Evolutionary conservation across 2,329 filamentous ascomycete species (phyloP).

Genomic region (Arthroderma uncinatum): DNA sequence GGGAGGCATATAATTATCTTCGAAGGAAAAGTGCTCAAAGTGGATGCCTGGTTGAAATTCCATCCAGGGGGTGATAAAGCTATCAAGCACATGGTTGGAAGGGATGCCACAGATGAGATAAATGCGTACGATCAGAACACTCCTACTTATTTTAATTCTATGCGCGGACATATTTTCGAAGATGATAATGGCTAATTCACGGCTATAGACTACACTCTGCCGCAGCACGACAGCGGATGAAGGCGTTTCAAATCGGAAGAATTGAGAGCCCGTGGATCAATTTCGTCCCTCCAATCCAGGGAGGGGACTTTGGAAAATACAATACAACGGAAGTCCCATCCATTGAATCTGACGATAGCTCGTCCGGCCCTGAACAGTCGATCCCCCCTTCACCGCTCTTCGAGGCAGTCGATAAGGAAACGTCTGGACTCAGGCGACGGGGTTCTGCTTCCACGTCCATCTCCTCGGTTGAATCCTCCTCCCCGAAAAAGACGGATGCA

Average conservation of each 20-base stretch:
- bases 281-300: slow-evolving; percentile 84
- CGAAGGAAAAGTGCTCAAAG: slow-evolving; percentile 69
- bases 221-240: slow-evolving; percentile 66
- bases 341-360: slow-evolving; percentile 22
- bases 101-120: slow-evolving; percentile 90
- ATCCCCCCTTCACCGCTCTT: slow-evolving; percentile 48
- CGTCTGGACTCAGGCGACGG: slow-evolving; percentile 26
- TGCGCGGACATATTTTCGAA: neutral
- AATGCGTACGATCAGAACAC: slow-evolving; percentile 52
- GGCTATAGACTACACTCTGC: slow-evolving; percentile 63
- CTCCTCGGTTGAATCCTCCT: slow-evolving; percentile 18
- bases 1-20: slow-evolving; percentile 71
- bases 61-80: slow-evolving; percentile 88
- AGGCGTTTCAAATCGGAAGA: slow-evolving; percentile 69
- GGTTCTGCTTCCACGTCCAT: slow-evolving; percentile 21
- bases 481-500: slow-evolving; percentile 10
- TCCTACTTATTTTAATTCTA: neutral
- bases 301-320: slow-evolving; percentile 59
- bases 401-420: slow-evolving; percentile 39
- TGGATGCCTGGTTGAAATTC: slow-evolving; percentile 77
- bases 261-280: slow-evolving; percentile 76
- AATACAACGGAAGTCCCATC: slow-evolving; percentile 18
- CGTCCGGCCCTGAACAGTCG: slow-evolving; percentile 46
- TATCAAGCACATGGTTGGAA: slow-evolving; percentile 84
- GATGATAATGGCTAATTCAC: neutral